Percentiles rank a stretch among this genome's conserved stretches.
Evolutionary conservation across 2,329 filamentous ascomycete genomes (phyloP).

Genomic region (Penicillium sp.): DNA sequence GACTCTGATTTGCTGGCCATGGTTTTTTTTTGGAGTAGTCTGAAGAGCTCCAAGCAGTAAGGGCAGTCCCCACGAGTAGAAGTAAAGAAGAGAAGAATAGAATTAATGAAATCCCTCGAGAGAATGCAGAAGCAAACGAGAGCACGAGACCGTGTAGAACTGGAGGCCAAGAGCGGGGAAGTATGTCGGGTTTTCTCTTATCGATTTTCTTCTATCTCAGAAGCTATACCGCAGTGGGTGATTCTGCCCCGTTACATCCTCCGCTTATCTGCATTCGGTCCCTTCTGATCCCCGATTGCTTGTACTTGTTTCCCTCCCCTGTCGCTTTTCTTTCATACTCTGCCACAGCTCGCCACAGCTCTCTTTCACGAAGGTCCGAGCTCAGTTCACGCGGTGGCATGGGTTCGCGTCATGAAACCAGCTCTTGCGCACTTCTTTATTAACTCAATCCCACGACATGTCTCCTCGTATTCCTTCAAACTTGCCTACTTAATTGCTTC

Average conservation of each 20-base stretch:
- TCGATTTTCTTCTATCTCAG: conserved; percentile 12
- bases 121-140: not conserved
- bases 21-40: conserved; percentile 1
- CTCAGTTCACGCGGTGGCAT: conserved; percentile 5
- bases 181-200: conserved; percentile 15
- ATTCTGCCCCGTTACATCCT: conserved; percentile 12
- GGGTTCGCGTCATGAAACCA: not conserved
- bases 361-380: conserved; percentile 1
- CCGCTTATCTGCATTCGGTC: not conserved
- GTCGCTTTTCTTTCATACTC: not conserved
- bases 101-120: not conserved
- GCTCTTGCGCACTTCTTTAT: not conserved
- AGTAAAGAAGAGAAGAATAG: conserved; percentile 1
- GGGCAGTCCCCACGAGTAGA: not conserved
- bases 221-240: conserved; percentile 14
- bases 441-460: not conserved
- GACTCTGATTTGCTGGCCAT: conserved; percentile 32
- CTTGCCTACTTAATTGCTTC: not conserved
- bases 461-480: not conserved
- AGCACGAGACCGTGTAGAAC: not conserved
- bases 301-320: not conserved
- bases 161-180: conserved; percentile 17
- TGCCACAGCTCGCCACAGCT: not conserved
- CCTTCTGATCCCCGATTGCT: not conserved
- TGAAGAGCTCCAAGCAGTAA: not conserved